Base-by-base conservation (phyloP, 495 filamentous ascomycete species). In the Penicillium flavigenum region DNA sequence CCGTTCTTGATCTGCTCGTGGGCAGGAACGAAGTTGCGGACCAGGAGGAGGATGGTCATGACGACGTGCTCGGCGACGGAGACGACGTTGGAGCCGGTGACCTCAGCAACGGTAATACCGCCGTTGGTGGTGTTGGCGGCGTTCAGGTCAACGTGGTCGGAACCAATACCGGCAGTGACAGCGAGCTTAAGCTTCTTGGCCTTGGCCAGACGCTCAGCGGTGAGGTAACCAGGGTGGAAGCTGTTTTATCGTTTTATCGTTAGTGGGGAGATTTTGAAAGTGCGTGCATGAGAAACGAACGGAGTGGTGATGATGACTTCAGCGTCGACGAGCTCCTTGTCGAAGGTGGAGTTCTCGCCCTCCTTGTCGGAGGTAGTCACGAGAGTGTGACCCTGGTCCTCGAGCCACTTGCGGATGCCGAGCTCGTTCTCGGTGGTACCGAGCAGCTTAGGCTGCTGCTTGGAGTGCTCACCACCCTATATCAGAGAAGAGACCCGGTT, bases 251-350 rank as follows among this genome's bases (percentile, higher is more conserved):
- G 51, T 65, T 52, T 62, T 44, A 67, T 52, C 52, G 50, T 65
- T 52, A 72, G 61, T 46, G n/a, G 27, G 4, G n/a, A 8, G 14
- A 2, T 39, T 39, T 17, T 17, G 27, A 41, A 0, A 24, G 3
- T 10, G 4, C 16, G 9, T 34, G 2, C n/a, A 5, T 29, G 38
- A 51, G 36, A 34, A 29, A 81, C 90, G 65, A 79, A 96, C 91
- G 93, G 94, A 49, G 94, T 98, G 63, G 94, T 98, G 78, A 98
- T 97, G 83, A 98, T 97, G 72, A 98, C 83, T 73, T 98, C 94
- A 56, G 94, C 91, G 71, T 98, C 94, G 47, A 93, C 92, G 24
- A 98, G 82, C 76, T 98, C 90, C 78, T 90, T 81, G 76, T 98
- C 94, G 71, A 98, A 97, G 58, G 78, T 88, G 50, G 93, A 97